Evolutionary conservation across 306 rosid genomes (phyloP).

Genomic region (Calophaca sinica): DNA sequence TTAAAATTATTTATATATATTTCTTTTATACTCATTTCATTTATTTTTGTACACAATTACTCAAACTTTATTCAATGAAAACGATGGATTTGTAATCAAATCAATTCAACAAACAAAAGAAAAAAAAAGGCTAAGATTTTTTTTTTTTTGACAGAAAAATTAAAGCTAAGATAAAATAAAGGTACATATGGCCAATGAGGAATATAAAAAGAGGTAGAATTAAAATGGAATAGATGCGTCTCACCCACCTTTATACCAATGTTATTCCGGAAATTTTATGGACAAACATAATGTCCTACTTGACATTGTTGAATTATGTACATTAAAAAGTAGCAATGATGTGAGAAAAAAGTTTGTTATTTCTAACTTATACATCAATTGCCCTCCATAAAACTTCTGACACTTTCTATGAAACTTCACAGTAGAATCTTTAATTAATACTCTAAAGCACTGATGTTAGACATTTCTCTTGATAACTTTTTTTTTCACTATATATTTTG

Average conservation of each 20-base stretch:
- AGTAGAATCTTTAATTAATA: neutral
- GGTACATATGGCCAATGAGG: slow-evolving; percentile 8
- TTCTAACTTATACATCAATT: neutral
- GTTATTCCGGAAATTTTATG: neutral
- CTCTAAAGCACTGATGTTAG: neutral
- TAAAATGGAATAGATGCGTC: slow-evolving; percentile 28
- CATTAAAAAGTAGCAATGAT: neutral
- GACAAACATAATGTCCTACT: neutral
- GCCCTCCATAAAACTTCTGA: neutral
- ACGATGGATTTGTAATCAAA: neutral
- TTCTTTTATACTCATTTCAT: neutral
- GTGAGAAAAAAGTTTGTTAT: neutral
- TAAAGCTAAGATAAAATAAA: slow-evolving; percentile 8
- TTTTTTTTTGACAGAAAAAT: no score
- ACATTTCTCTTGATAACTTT: neutral
- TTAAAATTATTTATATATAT: neutral
- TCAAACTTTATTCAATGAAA: neutral
- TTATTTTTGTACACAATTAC: neutral
- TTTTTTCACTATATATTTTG: neutral
- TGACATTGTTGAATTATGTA: neutral
- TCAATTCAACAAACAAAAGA: neutral
- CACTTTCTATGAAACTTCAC: neutral
- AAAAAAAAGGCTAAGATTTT: neutral
- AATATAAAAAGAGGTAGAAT: slow-evolving; percentile 9
- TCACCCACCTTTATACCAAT: neutral